These are phyloP conservation scores for Calocera viscosa DNA, from an alignment of 768 basidiomycete genomes.

Conservation along the genomic window DNA sequence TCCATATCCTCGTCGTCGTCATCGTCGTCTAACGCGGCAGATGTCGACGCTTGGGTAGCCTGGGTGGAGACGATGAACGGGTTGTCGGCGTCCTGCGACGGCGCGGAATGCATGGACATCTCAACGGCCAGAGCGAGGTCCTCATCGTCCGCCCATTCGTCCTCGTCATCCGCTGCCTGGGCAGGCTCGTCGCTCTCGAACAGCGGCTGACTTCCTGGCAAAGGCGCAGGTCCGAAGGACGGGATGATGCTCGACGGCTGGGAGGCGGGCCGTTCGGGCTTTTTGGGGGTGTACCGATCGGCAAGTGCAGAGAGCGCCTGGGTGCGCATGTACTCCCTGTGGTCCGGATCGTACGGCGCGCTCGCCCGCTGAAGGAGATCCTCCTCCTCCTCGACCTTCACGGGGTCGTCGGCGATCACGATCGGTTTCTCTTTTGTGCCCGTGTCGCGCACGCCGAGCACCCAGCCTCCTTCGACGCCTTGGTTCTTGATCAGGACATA, in stretches of 20 bases:
- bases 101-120: conserved; percentile 38
- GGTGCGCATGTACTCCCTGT: conserved; percentile 47
- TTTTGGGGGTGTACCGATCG: conserved; percentile 36
- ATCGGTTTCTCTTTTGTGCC: conserved; percentile 80
- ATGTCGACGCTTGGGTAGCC: conserved; percentile 8
- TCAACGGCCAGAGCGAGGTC: conserved; percentile 51
- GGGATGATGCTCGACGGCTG: conserved; percentile 9
- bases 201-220: conserved; percentile 31
- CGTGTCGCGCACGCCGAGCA: conserved; percentile 78
- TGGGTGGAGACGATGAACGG: conserved; percentile 7
- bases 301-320: conserved; percentile 51
- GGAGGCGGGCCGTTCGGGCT: conserved; percentile 14
- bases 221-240: conserved; percentile 24
- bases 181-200: conserved; percentile 37
- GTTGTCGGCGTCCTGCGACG: not conserved
- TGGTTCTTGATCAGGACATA: conserved; percentile 94
- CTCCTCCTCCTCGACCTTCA: conserved; percentile 41
- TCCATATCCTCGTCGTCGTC: conserved; percentile 5
- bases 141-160: conserved; percentile 27
- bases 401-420: conserved; percentile 53
- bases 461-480: conserved; percentile 80
- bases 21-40: not conserved
- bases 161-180: conserved; percentile 21
- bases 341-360: conserved; percentile 41
- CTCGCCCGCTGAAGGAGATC: conserved; percentile 30